Evolutionary conservation across 495 filamentous ascomycete species (phyloP), one percentile per base, ranked within the genome.

Genomic region (Daldinia vernicosa): DNA sequence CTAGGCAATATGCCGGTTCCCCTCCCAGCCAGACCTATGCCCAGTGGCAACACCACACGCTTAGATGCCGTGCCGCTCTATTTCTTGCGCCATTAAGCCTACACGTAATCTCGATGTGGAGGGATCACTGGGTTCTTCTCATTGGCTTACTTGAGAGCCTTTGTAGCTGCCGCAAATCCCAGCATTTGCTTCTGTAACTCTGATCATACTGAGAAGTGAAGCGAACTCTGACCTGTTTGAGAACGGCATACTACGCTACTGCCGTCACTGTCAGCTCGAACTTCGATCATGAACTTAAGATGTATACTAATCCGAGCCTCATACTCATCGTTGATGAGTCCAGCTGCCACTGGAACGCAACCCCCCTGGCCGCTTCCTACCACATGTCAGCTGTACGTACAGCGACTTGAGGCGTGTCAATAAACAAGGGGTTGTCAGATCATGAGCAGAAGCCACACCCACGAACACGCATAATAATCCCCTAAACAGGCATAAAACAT

Each of bases 401-500:
- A 45, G 60, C 56, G 58, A 17, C 28, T 60, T 33, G 26, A 63
- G 52, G 70, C 24, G 70, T 66, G 66, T 47, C 52, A 12, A 37
- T 73, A 73, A 59, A 33, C 40, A 35, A n/a, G 62, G 62, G 35
- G n/a, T 7, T n/a, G 52, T 73, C 69, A 68, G 69, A 69, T 69
- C 70, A 73, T 73, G 70, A 63, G 66, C 30, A 52, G 28, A 65
- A 45, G 51, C 32, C 66, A 59, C 66, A 58, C 35, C 33, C 12
- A 53, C 30, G 43, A 39, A 45, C 55, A 50, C 57, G 70, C 65
- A 72, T 72, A 72, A 73, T 73, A 14, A 28, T 62, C 56, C 66
- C 62, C 27, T 69, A 69, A 73, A 63, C 70, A 69, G 70, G 59
- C 53, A 59, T 73, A 69, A 69, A 73, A 66, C 62, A 66, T n/a